Evolutionary conservation across 371 early-diverging fungal genomes (phyloP).

Genomic region (Conidiobolus incongruus): DNA sequence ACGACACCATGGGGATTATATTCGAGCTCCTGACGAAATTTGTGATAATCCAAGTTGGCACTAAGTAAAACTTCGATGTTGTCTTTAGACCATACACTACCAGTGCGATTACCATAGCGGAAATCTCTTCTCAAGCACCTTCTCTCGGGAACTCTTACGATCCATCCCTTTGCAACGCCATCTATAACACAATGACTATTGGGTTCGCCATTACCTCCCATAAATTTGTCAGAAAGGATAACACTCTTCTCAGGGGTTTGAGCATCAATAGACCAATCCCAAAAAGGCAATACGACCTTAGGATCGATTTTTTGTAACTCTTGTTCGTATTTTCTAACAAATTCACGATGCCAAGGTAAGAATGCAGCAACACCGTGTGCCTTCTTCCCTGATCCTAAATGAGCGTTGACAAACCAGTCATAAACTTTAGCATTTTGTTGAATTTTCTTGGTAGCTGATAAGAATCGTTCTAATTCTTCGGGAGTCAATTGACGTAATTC

Average conservation of each 20-base stretch:
- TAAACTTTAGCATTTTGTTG: neutral
- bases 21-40: too few species aligned
- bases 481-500: neutral
- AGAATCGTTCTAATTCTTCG: neutral
- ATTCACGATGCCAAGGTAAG: slow-evolving; percentile 1
- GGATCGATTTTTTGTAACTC: neutral
- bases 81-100: too few species aligned
- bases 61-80: too few species aligned
- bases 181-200: slow-evolving; percentile 6
- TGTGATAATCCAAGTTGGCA: too few species aligned
- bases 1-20: neutral
- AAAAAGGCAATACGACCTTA: neutral
- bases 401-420: neutral
- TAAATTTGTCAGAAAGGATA: neutral
- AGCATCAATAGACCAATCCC: neutral
- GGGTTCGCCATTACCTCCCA: slow-evolving; percentile 1
- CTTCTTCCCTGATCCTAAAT: neutral
- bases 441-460: neutral
- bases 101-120: too few species aligned
- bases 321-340: neutral
- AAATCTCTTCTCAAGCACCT: too few species aligned
- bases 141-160: too few species aligned
- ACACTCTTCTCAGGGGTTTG: neutral
- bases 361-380: slow-evolving; percentile 4
- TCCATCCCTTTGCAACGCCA: slow-evolving; percentile 1